A percentile compares a stretch with the other conserved stretches of the same genome.
Conservation (phyloP, 768 basidiomycete genomes). For the Termitomyces sp. region DNA sequence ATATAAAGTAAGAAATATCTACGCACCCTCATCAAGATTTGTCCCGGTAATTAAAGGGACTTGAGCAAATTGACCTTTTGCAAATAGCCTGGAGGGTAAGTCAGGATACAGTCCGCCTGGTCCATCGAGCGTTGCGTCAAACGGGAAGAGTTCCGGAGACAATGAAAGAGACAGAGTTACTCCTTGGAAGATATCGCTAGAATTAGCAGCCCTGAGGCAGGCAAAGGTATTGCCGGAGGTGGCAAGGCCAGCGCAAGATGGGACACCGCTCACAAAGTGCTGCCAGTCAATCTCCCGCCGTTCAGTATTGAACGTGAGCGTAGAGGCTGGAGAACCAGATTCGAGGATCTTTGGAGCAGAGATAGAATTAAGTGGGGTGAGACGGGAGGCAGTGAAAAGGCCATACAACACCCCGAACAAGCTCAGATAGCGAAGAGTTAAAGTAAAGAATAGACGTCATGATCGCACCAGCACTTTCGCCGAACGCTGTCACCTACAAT, state of each 20-base stretch:
- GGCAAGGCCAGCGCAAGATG: conserved; percentile 23
- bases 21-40: too few species aligned
- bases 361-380: neutral
- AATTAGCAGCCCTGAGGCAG: conserved; percentile 29
- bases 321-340: conserved; percentile 37
- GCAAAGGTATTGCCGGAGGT: conserved; percentile 30
- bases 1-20: too few species aligned
- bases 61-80: too few species aligned
- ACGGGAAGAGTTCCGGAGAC: conserved; percentile 30
- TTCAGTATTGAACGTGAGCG: conserved; percentile 28
- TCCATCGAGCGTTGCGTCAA: conserved; percentile 33
- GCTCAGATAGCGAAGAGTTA: neutral
- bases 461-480: neutral
- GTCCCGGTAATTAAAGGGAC: too few species aligned
- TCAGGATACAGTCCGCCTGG: too few species aligned
- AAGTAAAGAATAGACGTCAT: conserved; percentile 4
- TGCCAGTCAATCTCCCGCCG: conserved; percentile 28
- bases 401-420: conserved; percentile 32
- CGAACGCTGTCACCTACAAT: conserved; percentile 53
- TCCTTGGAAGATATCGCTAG: conserved; percentile 29
- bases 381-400: neutral
- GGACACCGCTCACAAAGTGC: conserved; percentile 28
- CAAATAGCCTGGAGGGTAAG: too few species aligned
- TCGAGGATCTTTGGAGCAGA: conserved; percentile 37
- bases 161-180: conserved; percentile 19